Evolutionary conservation across 148 eudicot genomes (phyloP).

Genomic region (Euryodendron excelsum): DNA sequence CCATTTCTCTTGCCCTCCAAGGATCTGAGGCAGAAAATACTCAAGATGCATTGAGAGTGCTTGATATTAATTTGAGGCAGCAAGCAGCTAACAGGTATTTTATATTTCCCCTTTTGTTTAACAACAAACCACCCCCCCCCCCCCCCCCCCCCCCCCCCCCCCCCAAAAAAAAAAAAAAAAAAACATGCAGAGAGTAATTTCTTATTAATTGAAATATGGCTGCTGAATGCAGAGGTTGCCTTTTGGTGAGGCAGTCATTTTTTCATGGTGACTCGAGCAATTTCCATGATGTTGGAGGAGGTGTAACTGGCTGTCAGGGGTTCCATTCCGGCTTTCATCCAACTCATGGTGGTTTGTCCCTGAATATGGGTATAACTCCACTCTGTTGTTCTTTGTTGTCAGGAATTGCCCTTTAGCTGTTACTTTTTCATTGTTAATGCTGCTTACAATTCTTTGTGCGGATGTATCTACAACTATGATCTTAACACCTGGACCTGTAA

Average conservation of each 20-base stretch:
- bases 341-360: constrained; percentile 68
- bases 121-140: no score
- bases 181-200: not conserved
- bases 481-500: constrained; percentile 71
- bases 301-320: constrained; percentile 66
- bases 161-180: no score
- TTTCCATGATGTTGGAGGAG: constrained; percentile 66
- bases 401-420: not conserved
- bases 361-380: constrained; percentile 66
- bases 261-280: constrained; percentile 72
- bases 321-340: constrained; percentile 78
- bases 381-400: not conserved
- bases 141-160: no score
- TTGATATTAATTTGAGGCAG: constrained; percentile 64
- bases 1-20: constrained; percentile 37
- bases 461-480: constrained; percentile 81
- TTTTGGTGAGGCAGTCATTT: constrained; percentile 77
- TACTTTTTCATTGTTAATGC: constrained; percentile 5
- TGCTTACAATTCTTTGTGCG: constrained; percentile 26
- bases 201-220: constrained; percentile 2
- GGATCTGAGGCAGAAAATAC: constrained; percentile 39
- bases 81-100: constrained; percentile 58
- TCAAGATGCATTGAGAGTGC: constrained; percentile 63
- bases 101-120: not conserved
- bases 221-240: constrained; percentile 67